phyloP scores from a whole-genome alignment of 768 basidiomycete genomes.

The Psilocybe sp. region DNA sequence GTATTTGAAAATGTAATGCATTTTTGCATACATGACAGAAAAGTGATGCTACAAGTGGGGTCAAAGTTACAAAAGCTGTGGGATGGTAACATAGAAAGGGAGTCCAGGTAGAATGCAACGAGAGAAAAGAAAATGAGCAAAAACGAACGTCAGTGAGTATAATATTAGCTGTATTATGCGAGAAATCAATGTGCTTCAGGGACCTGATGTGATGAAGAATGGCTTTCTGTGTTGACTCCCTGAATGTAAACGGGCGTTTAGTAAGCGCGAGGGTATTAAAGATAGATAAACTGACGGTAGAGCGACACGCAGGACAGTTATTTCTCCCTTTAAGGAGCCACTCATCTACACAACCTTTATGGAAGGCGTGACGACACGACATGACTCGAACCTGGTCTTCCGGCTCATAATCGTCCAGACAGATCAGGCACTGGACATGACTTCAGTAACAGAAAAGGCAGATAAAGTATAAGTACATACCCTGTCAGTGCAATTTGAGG shows the following conservation, averaged over 20 bases:
- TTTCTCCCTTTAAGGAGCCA: constrained; percentile 87
- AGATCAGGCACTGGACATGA: constrained; percentile 68
- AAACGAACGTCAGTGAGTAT: no score
- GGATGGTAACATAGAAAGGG: no score
- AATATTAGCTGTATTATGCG: no score
- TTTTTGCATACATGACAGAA: no score
- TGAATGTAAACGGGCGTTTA: constrained; percentile 9
- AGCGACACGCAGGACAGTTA: constrained; percentile 89
- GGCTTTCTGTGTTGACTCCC: constrained; percentile 30
- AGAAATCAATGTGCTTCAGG: no score
- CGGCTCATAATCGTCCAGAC: constrained; percentile 78
- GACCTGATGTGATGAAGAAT: neutral
- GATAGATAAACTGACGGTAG: constrained; percentile 45
- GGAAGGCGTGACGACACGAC: constrained; percentile 87
- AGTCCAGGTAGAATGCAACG: no score
- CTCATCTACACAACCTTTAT: constrained; percentile 81
- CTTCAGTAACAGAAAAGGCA: neutral
- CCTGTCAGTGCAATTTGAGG: constrained; percentile 76
- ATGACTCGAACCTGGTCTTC: constrained; percentile 82
- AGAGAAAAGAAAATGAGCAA: no score
- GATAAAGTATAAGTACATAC: constrained; percentile 40
- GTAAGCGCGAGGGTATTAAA: neutral
- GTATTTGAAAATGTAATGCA: no score
- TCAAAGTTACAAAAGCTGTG: no score
- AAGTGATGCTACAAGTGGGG: no score